These are phyloP conservation scores for Cladosporium oxysporum DNA, from an alignment of 2,329 filamentous ascomycete genomes.

Conservation along the genomic window DNA sequence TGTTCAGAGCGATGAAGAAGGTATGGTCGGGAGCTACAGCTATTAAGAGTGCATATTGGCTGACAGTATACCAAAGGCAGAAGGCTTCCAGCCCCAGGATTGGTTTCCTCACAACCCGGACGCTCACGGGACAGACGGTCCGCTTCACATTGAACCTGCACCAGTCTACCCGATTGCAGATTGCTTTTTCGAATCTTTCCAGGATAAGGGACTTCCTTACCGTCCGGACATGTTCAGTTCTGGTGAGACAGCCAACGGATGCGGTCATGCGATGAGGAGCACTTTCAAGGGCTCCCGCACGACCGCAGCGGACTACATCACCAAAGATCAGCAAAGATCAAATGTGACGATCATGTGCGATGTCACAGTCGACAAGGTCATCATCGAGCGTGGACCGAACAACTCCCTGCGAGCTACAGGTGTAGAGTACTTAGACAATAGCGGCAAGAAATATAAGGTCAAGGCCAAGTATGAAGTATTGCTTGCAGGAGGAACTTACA, in stretches of 20 bases:
- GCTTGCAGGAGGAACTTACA: conserved; percentile 55
- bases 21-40: conserved; percentile 1
- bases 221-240: conserved; percentile 34
- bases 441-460: conserved; percentile 44
- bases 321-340: conserved; percentile 39
- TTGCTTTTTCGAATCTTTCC: conserved; percentile 30
- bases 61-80: conserved; percentile 21
- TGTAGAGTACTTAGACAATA: conserved; percentile 44
- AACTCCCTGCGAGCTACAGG: conserved; percentile 50
- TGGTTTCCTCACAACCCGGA: conserved; percentile 31
- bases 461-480: conserved; percentile 45
- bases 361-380: conserved; percentile 60
- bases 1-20: conserved; percentile 35
- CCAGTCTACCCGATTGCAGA: conserved; percentile 39
- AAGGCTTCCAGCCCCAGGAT: conserved; percentile 30
- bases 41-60: neutral
- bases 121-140: conserved; percentile 30
- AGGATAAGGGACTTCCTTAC: conserved; percentile 31
- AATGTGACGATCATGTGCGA: conserved; percentile 51
- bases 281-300: conserved; percentile 55
- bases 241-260: conserved; percentile 55
- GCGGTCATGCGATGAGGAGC: conserved; percentile 57
- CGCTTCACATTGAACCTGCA: conserved; percentile 41
- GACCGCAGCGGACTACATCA: conserved; percentile 57
- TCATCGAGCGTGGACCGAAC: conserved; percentile 58